Evolutionary conservation across 768 basidiomycete genomes (phyloP), one percentile per base, ranked within the genome.

Genomic region (Macrolepiota dolichaula): DNA sequence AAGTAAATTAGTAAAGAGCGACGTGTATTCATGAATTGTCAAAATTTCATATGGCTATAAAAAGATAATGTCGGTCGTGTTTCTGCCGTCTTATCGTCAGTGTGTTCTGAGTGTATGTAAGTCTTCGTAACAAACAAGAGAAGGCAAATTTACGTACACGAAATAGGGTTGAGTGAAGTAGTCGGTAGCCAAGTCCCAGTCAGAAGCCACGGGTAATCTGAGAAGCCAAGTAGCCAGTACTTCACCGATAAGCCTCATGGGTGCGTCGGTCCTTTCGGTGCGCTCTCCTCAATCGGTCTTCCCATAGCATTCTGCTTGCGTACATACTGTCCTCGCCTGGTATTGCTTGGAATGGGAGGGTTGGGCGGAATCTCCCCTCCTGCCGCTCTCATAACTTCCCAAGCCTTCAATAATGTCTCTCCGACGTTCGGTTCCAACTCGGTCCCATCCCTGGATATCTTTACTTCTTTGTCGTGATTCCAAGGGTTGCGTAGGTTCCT

Each of bases 371-470:
- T 38, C 32, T 58, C 47, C n/a, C 57, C 57, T 29, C 57, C 57
- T 27, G 47, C 19, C 25, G 47, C 57, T 36, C 35, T 35, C 57
- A 58, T 58, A 3, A 50, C 37, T n/a, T 76, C 71, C 92, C 92
- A 94, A 65, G 91, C 88, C 4, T 86, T 85, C 59, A 95, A 57
- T 40, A 95, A 71, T 63, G 73, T 77, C 65, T 85, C 79, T 25
- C 91, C 92, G 13, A 92, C 82, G 1, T 68, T 68, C 2, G 95
- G 94, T 70, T 98, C 96, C 19, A 98, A 71, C 70, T 98, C 96
- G 1, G 95, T 97, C 17, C 96, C 96, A 70, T 96, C 93, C 51
- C 92, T 79, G 12, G 91, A 94, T 7, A 92, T 85, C 76, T 92
- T 90, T 49, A 92, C 81, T 68, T 91, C 87, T 53, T 85, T 77